Percentiles rank a stretch among this genome's conserved stretches.
Evolutionary conservation across 257 asterid species (phyloP).

Genomic region (Penstemon newberryi): DNA sequence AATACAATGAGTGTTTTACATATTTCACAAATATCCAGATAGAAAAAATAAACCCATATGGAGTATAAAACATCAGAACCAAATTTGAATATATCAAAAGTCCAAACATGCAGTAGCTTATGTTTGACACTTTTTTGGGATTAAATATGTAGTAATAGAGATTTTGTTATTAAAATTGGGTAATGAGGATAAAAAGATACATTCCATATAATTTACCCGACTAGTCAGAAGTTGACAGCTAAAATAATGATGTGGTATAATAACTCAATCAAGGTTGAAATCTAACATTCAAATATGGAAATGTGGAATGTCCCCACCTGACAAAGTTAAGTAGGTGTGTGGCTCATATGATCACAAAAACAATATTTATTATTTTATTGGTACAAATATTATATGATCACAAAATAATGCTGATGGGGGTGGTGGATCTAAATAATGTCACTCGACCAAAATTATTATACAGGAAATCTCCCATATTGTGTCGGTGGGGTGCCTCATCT

Average conservation of each 20-base stretch:
- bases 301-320: conserved; percentile 38
- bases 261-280: conserved; percentile 29
- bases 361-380: neutral
- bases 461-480: conserved; percentile 18
- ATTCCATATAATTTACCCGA: neutral
- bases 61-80: no score
- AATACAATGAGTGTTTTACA: no score
- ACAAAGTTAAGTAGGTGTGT: conserved; percentile 36
- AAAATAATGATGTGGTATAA: conserved; percentile 20
- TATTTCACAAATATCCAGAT: no score
- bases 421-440: conserved; percentile 35
- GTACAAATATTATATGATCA: conserved; percentile 1
- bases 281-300: neutral
- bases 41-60: no score
- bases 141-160: no score
- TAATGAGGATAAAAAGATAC: neutral
- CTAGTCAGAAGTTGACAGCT: neutral
- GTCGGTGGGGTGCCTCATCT: conserved; percentile 31
- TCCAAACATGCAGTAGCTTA: no score
- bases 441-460: conserved; percentile 27
- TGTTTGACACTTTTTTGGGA: no score
- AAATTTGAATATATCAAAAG: no score
- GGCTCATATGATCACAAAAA: neutral
- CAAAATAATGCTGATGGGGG: conserved; percentile 35
- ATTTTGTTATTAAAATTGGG: neutral